Percentiles rank a stretch among this genome's conserved stretches.
Conservation (phyloP, 2,329 filamentous ascomycete genomes). For the Nigrospora sphaerica region DNA sequence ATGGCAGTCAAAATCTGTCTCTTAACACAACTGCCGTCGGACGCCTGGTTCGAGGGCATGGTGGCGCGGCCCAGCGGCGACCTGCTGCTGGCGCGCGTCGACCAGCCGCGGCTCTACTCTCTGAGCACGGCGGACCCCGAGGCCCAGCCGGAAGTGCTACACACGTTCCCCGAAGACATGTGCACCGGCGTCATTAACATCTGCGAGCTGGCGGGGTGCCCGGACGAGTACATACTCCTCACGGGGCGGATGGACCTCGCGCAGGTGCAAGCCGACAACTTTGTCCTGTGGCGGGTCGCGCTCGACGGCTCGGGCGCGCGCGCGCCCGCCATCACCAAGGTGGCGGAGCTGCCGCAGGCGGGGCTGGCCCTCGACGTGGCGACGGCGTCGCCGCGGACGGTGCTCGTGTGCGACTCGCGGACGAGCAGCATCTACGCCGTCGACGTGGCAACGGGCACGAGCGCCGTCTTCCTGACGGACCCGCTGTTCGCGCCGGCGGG, state of each 20-base stretch:
- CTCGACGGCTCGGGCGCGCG: conserved; percentile 16
- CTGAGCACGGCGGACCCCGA: conserved; percentile 18
- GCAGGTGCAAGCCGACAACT: conserved; percentile 17
- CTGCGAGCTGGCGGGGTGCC: conserved; percentile 13
- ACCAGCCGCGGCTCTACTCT: conserved; percentile 21
- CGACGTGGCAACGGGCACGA: conserved; percentile 15
- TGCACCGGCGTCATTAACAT: conserved; percentile 17
- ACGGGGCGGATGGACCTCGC: conserved; percentile 18
- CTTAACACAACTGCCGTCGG: conserved; percentile 21
- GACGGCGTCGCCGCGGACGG: conserved; percentile 14
- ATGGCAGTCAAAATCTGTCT: conserved; percentile 2
- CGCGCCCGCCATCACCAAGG: conserved; percentile 12
- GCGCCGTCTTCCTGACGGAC: conserved; percentile 13
- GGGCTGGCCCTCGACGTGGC: conserved; percentile 14
- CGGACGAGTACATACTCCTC: conserved; percentile 19
- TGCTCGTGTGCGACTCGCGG: conserved; percentile 17
- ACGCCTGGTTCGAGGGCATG: conserved; percentile 23
- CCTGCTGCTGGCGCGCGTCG: conserved; percentile 18
- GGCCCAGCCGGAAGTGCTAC: conserved; percentile 14
- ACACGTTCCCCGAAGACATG: conserved; percentile 14
- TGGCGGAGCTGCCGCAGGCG: conserved; percentile 12
- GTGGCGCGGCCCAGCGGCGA: conserved; percentile 20
- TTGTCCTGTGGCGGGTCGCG: conserved; percentile 17
- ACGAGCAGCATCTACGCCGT: conserved; percentile 17
- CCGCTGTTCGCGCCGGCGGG: conserved; percentile 13